phyloP scores from a whole-genome alignment of 306 rosid species.

The Gleditsia sinensis region DNA sequence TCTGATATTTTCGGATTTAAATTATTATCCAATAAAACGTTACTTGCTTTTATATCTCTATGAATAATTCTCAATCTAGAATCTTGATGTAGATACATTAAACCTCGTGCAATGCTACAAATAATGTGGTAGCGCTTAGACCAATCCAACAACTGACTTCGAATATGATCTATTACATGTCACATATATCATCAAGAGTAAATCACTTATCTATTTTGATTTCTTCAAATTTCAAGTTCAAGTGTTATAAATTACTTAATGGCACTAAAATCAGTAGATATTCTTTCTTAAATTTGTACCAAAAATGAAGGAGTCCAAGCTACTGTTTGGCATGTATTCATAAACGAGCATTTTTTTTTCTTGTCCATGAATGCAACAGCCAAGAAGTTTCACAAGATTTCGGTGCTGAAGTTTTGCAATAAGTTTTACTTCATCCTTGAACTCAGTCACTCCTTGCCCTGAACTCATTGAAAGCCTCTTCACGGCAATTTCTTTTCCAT shows the following conservation, averaged over 20 bases:
- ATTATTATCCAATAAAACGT: slow-evolving; percentile 41
- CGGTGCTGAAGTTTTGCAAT: slow-evolving; percentile 19
- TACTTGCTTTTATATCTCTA: slow-evolving; percentile 50
- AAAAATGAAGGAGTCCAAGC: slow-evolving; percentile 7
- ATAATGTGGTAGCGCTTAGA: slow-evolving; percentile 44
- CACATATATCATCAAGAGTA: background rate
- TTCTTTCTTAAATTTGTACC: background rate
- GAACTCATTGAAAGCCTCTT: slow-evolving; percentile 22
- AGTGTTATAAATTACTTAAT: background rate
- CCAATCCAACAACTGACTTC: slow-evolving; percentile 4
- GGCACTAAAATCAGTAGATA: background rate
- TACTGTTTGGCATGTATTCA: slow-evolving; percentile 21
- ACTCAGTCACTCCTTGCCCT: slow-evolving; percentile 1
- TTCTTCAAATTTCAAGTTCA: background rate
- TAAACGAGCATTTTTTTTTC: background rate
- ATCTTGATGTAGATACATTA: slow-evolving; percentile 53
- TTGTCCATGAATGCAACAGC: background rate
- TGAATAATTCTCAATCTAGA: slow-evolving; percentile 50
- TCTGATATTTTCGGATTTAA: slow-evolving; percentile 50
- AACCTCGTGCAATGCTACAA: slow-evolving; percentile 43
- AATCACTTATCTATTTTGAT: background rate
- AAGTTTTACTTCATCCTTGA: slow-evolving; percentile 5
- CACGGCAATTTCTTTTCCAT: slow-evolving; percentile 46
- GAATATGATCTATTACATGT: background rate
- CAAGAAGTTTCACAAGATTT: slow-evolving; percentile 20